Evolutionary conservation across 495 filamentous ascomycete species (phyloP).

Genomic region (Lentithecium fluviatile): DNA sequence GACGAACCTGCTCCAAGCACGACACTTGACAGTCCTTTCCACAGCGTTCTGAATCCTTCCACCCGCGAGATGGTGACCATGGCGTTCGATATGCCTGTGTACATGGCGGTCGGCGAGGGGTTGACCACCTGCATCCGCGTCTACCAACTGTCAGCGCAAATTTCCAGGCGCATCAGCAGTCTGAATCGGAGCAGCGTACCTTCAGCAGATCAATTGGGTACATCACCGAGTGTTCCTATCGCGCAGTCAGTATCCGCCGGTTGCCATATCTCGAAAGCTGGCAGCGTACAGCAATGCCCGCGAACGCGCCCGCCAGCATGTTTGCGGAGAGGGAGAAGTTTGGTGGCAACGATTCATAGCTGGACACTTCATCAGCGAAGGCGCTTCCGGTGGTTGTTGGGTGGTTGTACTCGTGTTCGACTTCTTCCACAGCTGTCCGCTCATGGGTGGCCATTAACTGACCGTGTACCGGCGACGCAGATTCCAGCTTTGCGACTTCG

Average conservation of each 20-base stretch:
- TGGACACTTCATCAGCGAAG: slow-evolving; percentile 28
- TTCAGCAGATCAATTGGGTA: slow-evolving; percentile 98
- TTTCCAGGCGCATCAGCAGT: slow-evolving; percentile 1
- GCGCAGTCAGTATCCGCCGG: slow-evolving; percentile 12
- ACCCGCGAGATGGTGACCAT: slow-evolving; percentile 85
- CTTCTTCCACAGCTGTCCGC: slow-evolving; percentile 38
- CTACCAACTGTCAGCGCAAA: slow-evolving; percentile 50
- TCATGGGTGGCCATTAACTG: slow-evolving; percentile 43
- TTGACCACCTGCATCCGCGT: slow-evolving; percentile 97
- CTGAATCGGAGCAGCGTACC: slow-evolving; percentile 54
- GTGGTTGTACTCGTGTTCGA: slow-evolving; percentile 43
- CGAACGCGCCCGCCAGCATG: slow-evolving; percentile 93
- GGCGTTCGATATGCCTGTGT: slow-evolving; percentile 88
- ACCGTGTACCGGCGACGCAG: slow-evolving; percentile 22
- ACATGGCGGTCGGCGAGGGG: slow-evolving; percentile 78
- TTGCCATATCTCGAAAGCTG: slow-evolving; percentile 35
- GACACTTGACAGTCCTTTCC: slow-evolving; percentile 95
- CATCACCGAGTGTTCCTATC: slow-evolving; percentile 85
- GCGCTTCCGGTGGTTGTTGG: not conserved
- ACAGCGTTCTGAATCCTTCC: slow-evolving; percentile 87
- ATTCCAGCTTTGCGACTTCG: slow-evolving; percentile 17
- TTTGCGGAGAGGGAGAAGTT: slow-evolving; percentile 70
- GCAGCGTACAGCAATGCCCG: slow-evolving; percentile 83
- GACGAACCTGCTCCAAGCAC: slow-evolving; percentile 85
- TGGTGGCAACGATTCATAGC: slow-evolving; percentile 69